Conservation (phyloP, 163 green algal species). For the Chlamydomonas reinhardtii region DNA sequence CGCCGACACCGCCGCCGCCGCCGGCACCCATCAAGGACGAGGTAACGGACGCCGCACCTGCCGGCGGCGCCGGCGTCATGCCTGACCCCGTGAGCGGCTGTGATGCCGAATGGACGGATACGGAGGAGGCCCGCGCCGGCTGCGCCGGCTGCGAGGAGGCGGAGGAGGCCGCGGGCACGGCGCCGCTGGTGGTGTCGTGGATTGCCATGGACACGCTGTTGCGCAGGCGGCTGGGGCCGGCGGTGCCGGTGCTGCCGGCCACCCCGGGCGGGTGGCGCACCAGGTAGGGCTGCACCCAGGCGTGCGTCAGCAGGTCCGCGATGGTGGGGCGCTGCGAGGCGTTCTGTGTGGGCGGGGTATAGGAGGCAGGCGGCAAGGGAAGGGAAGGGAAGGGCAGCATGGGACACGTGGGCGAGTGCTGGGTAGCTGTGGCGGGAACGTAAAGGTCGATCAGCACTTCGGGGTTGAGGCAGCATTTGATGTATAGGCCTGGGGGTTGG, state of each 20-base stretch:
- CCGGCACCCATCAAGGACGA: neutral
- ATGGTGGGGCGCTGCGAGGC: conserved; percentile 65
- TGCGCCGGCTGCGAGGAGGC: too few relatives aligned
- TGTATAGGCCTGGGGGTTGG: too few relatives aligned
- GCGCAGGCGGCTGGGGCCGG: conserved; percentile 29
- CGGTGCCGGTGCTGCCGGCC: neutral
- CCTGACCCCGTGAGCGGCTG: too few relatives aligned
- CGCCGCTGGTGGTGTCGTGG: neutral
- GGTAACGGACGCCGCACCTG: too few relatives aligned
- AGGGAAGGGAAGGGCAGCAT: too few relatives aligned
- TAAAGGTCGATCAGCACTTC: too few relatives aligned
- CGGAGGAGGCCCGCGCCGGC: too few relatives aligned
- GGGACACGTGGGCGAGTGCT: too few relatives aligned
- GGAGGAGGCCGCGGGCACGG: too few relatives aligned
- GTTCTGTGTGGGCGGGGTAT: conserved; percentile 40
- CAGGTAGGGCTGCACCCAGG: conserved; percentile 63
- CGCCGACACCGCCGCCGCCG: neutral
- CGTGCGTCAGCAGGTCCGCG: conserved; percentile 63
- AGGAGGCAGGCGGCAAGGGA: neutral
- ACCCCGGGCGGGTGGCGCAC: conserved; percentile 10
- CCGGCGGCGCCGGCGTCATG: neutral
- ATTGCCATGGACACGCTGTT: conserved; percentile 28
- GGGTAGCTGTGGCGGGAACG: too few relatives aligned
- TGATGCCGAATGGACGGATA: too few relatives aligned
- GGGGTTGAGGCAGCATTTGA: too few relatives aligned